Evolutionary conservation across 2,329 filamentous ascomycete species (phyloP).

Genomic region (Fusarium multiceps): DNA sequence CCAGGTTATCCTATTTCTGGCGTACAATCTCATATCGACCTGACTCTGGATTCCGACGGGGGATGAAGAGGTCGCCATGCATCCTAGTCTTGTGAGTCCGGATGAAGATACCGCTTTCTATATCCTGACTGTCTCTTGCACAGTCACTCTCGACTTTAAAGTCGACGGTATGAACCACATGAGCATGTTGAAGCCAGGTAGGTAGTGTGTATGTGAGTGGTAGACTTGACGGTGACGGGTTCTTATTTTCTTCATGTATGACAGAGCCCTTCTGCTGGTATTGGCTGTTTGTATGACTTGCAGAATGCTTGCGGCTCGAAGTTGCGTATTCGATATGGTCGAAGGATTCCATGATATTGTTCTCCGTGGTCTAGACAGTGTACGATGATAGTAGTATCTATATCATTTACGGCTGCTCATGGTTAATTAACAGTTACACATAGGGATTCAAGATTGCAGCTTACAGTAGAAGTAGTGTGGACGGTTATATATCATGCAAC

Average conservation of each 20-base stretch:
- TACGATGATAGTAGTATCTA: not conserved
- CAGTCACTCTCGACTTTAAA: constrained; percentile 4
- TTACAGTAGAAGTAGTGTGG: not conserved
- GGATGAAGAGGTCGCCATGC: constrained; percentile 27
- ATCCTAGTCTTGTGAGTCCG: constrained; percentile 4
- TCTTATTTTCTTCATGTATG: not conserved
- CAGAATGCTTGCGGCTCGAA: not conserved
- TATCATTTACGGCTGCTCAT: not conserved
- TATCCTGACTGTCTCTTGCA: not conserved
- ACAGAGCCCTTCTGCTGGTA: not conserved
- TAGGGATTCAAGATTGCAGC: not conserved
- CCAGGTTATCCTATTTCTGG: constrained; percentile 5
- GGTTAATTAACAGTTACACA: not conserved
- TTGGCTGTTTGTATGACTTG: too few species aligned
- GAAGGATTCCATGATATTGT: not conserved
- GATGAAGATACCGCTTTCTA: constrained; percentile 37
- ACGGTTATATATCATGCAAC: not conserved
- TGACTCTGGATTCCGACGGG: constrained; percentile 1
- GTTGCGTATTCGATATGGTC: not conserved
- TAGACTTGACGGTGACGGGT: not conserved
- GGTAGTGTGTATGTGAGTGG: not conserved
- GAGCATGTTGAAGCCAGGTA: constrained; percentile 28
- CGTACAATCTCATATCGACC: constrained; percentile 13
- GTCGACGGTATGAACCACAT: constrained; percentile 32
- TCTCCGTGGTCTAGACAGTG: not conserved